A percentile compares a stretch with the other conserved stretches of the same genome.
Evolutionary conservation across 768 basidiomycete species (phyloP).

Genomic region (Psilocybe cyanescens): DNA sequence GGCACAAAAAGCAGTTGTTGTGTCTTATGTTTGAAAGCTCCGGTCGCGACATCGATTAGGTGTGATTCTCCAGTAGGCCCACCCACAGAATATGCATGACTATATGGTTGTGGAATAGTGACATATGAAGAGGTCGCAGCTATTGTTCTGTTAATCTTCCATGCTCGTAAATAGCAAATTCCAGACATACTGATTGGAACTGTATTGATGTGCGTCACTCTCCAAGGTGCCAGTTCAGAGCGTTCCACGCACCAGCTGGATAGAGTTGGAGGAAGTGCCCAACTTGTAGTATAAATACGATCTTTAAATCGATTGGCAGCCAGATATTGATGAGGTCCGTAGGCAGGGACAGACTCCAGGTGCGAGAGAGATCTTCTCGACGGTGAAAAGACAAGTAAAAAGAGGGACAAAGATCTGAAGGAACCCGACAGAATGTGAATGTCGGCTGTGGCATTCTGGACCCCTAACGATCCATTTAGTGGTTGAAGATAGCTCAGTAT

Average conservation of each 20-base stretch:
- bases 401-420: conserved; percentile 54
- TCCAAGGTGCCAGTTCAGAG: conserved; percentile 23
- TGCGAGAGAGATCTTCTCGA: conserved; percentile 39
- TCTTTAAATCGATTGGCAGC: conserved; percentile 38
- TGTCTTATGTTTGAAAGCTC: conserved; percentile 44
- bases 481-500: conserved; percentile 3
- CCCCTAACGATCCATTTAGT: conserved; percentile 6
- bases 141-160: conserved; percentile 18
- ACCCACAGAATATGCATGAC: conserved; percentile 51
- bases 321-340: conserved; percentile 58
- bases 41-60: conserved; percentile 34
- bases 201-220: conserved; percentile 42
- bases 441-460: conserved; percentile 3
- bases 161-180: background rate
- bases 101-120: conserved; percentile 49
- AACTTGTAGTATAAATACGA: conserved; percentile 51
- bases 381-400: conserved; percentile 53
- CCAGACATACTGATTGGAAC: conserved; percentile 46
- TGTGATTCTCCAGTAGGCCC: conserved; percentile 58
- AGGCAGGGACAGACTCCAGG: conserved; percentile 44
- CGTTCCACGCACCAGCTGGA: conserved; percentile 47
- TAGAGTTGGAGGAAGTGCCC: conserved; percentile 50
- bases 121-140: conserved; percentile 62
- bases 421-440: conserved; percentile 49
- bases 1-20: conserved; percentile 54